A percentile compares a stretch with the other conserved stretches of the same genome.
These are phyloP conservation scores for Cyclotella distinguenda DNA, from an alignment of 108 stramenopile species.

Conservation along the genomic window DNA sequence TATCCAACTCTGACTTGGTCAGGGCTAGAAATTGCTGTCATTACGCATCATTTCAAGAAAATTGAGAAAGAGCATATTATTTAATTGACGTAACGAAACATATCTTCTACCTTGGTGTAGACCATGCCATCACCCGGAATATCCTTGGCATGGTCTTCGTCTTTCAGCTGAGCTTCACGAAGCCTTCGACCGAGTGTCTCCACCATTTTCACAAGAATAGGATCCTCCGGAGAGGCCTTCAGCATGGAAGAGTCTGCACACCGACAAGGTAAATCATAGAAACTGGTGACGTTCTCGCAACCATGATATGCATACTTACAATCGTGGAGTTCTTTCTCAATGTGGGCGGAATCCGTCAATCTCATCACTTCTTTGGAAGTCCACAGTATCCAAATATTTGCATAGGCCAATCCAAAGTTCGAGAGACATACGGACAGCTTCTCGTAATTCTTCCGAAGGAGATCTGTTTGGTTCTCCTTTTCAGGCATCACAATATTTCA, in stretches of 20 bases:
- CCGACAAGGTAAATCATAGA: background rate
- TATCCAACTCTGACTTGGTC: slow-evolving; percentile 16
- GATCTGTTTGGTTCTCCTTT: slow-evolving; percentile 15
- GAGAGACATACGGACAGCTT: slow-evolving; percentile 37
- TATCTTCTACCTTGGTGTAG: slow-evolving; percentile 23
- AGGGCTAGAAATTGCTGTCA: slow-evolving; percentile 33
- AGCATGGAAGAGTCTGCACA: slow-evolving; percentile 17
- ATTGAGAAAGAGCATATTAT: background rate
- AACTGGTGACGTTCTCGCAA: background rate
- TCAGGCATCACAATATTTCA: background rate
- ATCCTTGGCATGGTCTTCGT: slow-evolving; percentile 36
- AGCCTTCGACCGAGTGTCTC: slow-evolving; percentile 23
- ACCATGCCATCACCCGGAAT: slow-evolving; percentile 36
- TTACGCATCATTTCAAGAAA: too few relatives aligned
- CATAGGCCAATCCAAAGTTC: slow-evolving; percentile 30
- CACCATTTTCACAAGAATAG: slow-evolving; percentile 34
- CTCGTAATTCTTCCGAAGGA: slow-evolving; percentile 31
- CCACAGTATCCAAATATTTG: slow-evolving; percentile 43
- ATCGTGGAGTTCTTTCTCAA: slow-evolving; percentile 39
- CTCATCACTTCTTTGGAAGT: slow-evolving; percentile 19
- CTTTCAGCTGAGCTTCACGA: slow-evolving; percentile 33
- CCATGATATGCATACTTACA: background rate
- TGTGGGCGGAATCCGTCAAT: slow-evolving; percentile 30
- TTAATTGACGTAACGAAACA: background rate
- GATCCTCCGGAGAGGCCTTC: slow-evolving; percentile 24